phyloP scores from a whole-genome alignment of 306 rosid genomes.

The Pueraria montana region DNA sequence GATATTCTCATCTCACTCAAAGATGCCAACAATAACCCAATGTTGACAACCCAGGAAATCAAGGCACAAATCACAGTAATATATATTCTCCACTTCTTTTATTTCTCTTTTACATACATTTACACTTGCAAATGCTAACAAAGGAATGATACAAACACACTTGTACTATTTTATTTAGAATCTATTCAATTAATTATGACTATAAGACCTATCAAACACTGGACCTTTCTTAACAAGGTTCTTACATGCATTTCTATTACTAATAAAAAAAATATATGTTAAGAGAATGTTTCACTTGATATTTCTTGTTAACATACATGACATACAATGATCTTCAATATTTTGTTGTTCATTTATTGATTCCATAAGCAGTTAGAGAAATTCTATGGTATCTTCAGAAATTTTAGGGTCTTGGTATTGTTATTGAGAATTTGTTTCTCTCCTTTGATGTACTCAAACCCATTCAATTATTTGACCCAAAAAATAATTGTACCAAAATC shows the following conservation, averaged over 20 bases:
- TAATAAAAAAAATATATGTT: no score
- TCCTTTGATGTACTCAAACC: no score
- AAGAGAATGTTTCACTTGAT: background rate
- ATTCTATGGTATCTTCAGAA: background rate
- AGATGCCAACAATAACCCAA: constrained; percentile 27
- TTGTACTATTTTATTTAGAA: background rate
- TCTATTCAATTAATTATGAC: background rate
- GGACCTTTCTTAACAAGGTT: background rate
- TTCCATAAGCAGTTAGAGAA: no score
- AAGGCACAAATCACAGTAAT: constrained; percentile 50
- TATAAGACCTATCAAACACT: no score
- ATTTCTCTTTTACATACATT: background rate
- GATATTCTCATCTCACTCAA: constrained; percentile 50
- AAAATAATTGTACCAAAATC: no score
- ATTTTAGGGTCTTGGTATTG: background rate
- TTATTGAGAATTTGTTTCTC: no score
- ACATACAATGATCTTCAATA: no score
- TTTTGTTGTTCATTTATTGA: background rate
- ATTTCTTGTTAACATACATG: background rate
- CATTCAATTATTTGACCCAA: no score
- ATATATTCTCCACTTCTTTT: background rate
- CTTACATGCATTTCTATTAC: background rate
- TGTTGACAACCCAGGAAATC: constrained; percentile 46
- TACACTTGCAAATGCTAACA: background rate
- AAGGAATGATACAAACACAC: background rate